Base-by-base conservation (phyloP, 2,329 filamentous ascomycete genomes). In the Exserohilum turcica region DNA sequence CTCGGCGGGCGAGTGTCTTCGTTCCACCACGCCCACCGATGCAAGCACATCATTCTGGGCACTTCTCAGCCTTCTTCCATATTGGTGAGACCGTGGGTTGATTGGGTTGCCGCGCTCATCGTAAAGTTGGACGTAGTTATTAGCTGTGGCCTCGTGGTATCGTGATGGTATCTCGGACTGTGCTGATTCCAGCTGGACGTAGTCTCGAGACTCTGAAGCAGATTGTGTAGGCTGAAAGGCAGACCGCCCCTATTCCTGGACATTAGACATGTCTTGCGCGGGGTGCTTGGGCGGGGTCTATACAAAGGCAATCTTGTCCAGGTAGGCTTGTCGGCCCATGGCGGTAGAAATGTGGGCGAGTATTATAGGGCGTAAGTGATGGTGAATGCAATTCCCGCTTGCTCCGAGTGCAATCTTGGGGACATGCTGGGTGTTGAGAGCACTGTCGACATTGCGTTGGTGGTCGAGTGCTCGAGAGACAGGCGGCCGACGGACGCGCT, bases 1-100 rank as follows among this genome's bases (percentile, higher is more conserved):
- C 15, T 67, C 59, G 13, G 63, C 59, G 4, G 66, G 66, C 21
- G 66, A 62, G 13, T 48, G 60, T 8, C 66, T 75, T 52, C 75
- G 67, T 60, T 79, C 77, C 0, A 80, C 76, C 1, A 80, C 77
- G 16, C 78, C 79, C 8, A 80, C 76, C 0, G 78, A 74, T 16
- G 74, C 76, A 5, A 80, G 70, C 1, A 80, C 74, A 57, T 79
- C 77, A 39, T 81, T 81, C 49, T 79, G 76, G 6, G 79, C 78
- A 46, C 74, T 71, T 45, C 79, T 71, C 32, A 78, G 66, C 24
- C 66, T 68, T 29, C 75, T 69, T 29, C 75, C 76, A 47, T 75
- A 72, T 5, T 70, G 67, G 24, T 73, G 74, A 9, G 75, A 74
- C 31, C 67, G 62, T 9, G 75, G 72, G 45, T 79, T 79, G 61